These are phyloP conservation scores for Zygoascus tannicola DNA, from an alignment of 805 yeast species.

Conservation along the genomic window DNA sequence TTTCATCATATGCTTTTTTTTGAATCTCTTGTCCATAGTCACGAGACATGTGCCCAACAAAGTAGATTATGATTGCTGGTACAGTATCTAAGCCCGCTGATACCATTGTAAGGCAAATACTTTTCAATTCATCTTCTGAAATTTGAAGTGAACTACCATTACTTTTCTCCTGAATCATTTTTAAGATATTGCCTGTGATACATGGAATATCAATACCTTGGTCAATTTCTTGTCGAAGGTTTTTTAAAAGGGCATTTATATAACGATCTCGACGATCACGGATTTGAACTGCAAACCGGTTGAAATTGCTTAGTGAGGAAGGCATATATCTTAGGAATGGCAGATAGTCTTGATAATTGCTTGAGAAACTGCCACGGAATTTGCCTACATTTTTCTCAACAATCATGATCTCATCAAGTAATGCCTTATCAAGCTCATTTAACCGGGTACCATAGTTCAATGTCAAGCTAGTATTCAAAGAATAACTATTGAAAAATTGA, in stretches of 20 bases:
- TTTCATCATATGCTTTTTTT: slow-evolving; percentile 34
- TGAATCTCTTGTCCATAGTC: slow-evolving; percentile 35
- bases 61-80: slow-evolving; percentile 51
- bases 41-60: slow-evolving; percentile 48
- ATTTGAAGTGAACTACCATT: neutral
- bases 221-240: slow-evolving; percentile 19
- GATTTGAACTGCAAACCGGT: slow-evolving; percentile 27
- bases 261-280: slow-evolving; percentile 28
- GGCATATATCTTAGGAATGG: slow-evolving; percentile 29
- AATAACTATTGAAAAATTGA: slow-evolving; percentile 29
- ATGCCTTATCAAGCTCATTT: slow-evolving; percentile 23
- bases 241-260: slow-evolving; percentile 24
- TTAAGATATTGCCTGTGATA: slow-evolving; percentile 30
- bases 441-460: slow-evolving; percentile 34
- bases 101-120: slow-evolving; percentile 64
- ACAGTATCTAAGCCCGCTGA: slow-evolving; percentile 74
- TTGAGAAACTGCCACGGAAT: slow-evolving; percentile 29
- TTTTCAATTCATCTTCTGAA: slow-evolving; percentile 43
- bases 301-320: slow-evolving; percentile 16
- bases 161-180: neutral
- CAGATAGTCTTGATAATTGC: slow-evolving; percentile 32
- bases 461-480: slow-evolving; percentile 33
- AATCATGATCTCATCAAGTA: slow-evolving; percentile 25
- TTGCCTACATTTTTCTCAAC: slow-evolving; percentile 27
- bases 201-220: slow-evolving; percentile 24